Percentiles rank a stretch among this genome's conserved stretches.
Evolutionary conservation across 768 basidiomycete species (phyloP).

Genomic region (Rubroboletus pulcherrimus): DNA sequence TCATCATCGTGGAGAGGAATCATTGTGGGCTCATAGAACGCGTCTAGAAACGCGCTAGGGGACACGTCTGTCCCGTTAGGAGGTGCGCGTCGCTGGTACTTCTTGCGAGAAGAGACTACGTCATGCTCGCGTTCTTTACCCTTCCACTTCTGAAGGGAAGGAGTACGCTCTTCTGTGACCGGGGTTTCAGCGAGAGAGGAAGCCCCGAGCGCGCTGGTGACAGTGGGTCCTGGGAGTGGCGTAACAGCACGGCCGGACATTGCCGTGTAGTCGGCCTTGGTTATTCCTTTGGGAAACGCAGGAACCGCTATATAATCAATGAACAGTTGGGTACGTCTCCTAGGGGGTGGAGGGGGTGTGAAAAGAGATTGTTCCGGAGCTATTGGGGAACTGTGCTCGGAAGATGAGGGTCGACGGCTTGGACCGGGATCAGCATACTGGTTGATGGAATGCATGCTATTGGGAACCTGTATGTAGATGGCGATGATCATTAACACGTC

Average conservation of each 20-base stretch:
- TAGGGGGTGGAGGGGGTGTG: conserved; percentile 24
- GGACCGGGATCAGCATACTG: conserved; percentile 1
- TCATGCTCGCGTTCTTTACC: conserved; percentile 22
- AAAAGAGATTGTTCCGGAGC: conserved; percentile 23
- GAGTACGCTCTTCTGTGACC: background rate
- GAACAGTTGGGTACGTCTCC: conserved; percentile 5
- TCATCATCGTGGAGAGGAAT: conserved; percentile 20
- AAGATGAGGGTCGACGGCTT: background rate
- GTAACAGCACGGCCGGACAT: background rate
- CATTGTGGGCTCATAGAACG: background rate
- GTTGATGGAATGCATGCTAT: background rate
- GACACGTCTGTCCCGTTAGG: background rate
- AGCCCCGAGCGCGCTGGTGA: background rate
- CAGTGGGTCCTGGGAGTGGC: background rate
- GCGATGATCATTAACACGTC: conserved; percentile 2
- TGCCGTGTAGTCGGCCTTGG: conserved; percentile 19
- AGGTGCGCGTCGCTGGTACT: background rate
- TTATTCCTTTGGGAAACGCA: conserved; percentile 18
- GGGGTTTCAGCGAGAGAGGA: background rate
- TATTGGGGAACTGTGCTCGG: conserved; percentile 6
- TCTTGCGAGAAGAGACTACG: background rate
- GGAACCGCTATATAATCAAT: conserved; percentile 23
- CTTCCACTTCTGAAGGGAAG: conserved; percentile 6
- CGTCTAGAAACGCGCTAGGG: conserved; percentile 6
- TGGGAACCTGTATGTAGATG: conserved; percentile 1